A percentile compares a stretch with the other conserved stretches of the same genome.
phyloP scores from a whole-genome alignment of 208 protist genomes.

The Leishmania gerbilli region DNA sequence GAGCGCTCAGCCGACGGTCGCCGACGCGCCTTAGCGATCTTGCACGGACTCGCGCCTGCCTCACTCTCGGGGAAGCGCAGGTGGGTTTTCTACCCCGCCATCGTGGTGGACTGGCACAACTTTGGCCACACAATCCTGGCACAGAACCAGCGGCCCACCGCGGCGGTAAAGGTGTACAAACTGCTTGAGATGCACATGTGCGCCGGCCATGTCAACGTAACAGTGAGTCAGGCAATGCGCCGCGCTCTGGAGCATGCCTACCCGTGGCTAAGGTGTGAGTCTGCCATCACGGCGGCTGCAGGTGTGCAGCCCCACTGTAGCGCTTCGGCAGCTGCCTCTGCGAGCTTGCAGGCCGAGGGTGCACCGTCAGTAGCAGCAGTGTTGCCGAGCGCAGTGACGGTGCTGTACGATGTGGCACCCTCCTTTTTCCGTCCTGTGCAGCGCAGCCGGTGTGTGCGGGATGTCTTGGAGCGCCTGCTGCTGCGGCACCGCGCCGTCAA shows the following conservation, averaged over 20 bases:
- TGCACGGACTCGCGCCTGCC: not conserved
- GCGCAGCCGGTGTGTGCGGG: constrained; percentile 45
- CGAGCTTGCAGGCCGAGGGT: not conserved
- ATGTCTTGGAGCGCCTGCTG: constrained; percentile 53
- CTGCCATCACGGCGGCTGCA: not conserved
- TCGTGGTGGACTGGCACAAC: constrained; percentile 94
- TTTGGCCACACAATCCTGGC: constrained; percentile 89
- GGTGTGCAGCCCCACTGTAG: not conserved
- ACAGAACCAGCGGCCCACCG: constrained; percentile 46
- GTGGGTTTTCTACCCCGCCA: constrained; percentile 51
- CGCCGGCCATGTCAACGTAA: constrained; percentile 74
- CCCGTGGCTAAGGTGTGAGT: constrained; percentile 9
- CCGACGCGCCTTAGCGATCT: not conserved
- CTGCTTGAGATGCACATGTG: constrained; percentile 69
- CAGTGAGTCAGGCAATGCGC: constrained; percentile 83
- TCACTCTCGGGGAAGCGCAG: not conserved
- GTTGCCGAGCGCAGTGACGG: constrained; percentile 31
- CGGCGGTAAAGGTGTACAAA: constrained; percentile 64
- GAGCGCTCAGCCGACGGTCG: not conserved
- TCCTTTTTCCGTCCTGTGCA: constrained; percentile 65
- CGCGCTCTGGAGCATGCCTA: constrained; percentile 32
- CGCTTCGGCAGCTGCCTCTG: not conserved
- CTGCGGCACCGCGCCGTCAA: constrained; percentile 2
- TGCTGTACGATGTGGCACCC: constrained; percentile 79
- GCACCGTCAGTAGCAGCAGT: not conserved